Conservation (phyloP, 164 flowering plant genomes). For the Tetrastigma voinierianum region DNA sequence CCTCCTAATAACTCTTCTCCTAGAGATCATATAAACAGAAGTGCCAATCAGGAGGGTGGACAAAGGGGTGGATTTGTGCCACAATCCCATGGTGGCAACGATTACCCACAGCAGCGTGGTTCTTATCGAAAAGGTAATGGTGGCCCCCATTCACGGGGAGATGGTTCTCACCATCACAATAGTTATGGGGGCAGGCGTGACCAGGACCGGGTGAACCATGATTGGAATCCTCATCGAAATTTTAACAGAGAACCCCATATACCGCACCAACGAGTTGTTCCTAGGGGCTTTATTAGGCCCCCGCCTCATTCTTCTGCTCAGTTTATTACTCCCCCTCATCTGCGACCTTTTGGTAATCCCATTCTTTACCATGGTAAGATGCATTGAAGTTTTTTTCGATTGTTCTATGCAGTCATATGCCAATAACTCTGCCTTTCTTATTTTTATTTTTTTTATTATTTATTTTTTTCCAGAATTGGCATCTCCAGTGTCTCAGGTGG, state of each 20-base stretch:
- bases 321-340: conserved; percentile 14
- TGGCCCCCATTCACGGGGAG: conserved; percentile 55
- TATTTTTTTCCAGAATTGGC: conserved; percentile 30
- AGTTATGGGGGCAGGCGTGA: conserved; percentile 67
- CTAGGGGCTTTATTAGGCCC: conserved; percentile 29
- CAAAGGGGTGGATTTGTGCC: conserved; percentile 34
- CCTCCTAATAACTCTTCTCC: conserved; percentile 38
- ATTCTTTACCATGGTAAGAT: conserved; percentile 48
- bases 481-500: conserved; percentile 26
- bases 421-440: too few relatives aligned
- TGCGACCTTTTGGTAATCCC: conserved; percentile 27
- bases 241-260: conserved; percentile 53
- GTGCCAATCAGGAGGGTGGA: conserved; percentile 30
- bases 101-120: conserved; percentile 48
- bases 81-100: conserved; percentile 41
- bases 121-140: conserved; percentile 49
- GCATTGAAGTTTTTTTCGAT: neutral
- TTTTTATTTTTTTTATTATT: too few relatives aligned
- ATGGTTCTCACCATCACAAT: conserved; percentile 53
- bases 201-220: conserved; percentile 58
- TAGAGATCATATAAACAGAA: conserved; percentile 33
- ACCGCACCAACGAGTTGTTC: conserved; percentile 39
- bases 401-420: too few relatives aligned
- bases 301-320: conserved; percentile 19
- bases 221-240: conserved; percentile 45